Conservation (phyloP, 2,329 filamentous ascomycete species). For the Apiospora arundinis region DNA sequence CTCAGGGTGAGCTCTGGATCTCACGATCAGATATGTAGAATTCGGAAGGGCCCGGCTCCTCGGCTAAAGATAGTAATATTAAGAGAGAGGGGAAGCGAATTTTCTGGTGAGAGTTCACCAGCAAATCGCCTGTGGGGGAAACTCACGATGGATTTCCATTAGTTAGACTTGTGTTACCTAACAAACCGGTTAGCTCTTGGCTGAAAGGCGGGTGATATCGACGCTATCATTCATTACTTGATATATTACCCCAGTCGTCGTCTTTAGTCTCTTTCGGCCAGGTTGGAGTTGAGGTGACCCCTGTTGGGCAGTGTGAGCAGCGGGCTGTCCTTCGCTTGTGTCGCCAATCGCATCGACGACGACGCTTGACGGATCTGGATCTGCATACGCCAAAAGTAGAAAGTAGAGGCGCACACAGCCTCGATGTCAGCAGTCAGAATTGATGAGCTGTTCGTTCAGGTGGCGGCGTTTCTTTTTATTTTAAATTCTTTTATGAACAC, state of each 20-base stretch:
- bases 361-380: constrained; percentile 3
- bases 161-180: not conserved
- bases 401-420: constrained; percentile 1
- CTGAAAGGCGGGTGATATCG: not conserved
- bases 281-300: not conserved
- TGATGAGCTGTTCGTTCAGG: not conserved
- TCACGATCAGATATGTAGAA: not conserved
- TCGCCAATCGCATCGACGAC: not conserved
- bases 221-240: not conserved
- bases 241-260: not conserved
- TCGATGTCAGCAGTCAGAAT: not conserved
- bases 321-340: not conserved
- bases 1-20: not conserved
- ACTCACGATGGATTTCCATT: not conserved
- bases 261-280: not conserved
- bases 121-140: not conserved
- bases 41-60: constrained; percentile 4
- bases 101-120: not conserved
- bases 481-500: no score
- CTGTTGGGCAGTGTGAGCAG: not conserved
- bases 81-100: not conserved
- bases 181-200: not conserved
- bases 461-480: not conserved
- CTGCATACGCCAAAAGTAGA: constrained; percentile 6
- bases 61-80: not conserved